Conservation (phyloP, 352 stramenopile species). For the Phytopythium oedochilum region DNA sequence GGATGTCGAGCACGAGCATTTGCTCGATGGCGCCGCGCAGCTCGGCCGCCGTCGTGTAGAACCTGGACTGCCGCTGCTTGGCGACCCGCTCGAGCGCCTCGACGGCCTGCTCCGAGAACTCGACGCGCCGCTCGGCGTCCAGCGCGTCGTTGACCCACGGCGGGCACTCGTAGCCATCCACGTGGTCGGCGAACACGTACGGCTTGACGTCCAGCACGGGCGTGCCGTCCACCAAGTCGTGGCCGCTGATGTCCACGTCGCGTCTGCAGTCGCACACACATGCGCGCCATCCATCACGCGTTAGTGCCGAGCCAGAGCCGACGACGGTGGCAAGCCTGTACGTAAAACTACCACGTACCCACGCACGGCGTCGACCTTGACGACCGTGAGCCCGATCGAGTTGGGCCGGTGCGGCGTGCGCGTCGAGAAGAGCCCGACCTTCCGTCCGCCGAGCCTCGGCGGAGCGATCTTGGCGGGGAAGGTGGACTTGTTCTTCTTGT, state of each 20-base stretch:
- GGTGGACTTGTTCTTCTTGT: constrained; percentile 62
- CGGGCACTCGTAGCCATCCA: constrained; percentile 49
- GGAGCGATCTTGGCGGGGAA: constrained; percentile 81
- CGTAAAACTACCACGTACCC: no score
- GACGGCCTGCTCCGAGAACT: constrained; percentile 43
- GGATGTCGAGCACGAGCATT: constrained; percentile 82
- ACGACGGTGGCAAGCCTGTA: no score
- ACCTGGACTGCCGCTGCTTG: constrained; percentile 37
- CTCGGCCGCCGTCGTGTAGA: constrained; percentile 57
- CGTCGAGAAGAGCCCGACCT: constrained; percentile 95
- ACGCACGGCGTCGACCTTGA: constrained; percentile 87
- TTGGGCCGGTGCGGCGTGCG: constrained; percentile 96
- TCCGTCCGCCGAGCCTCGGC: constrained; percentile 64
- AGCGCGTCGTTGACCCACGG: constrained; percentile 47
- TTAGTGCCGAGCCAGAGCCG: neutral
- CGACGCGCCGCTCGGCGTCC: constrained; percentile 37
- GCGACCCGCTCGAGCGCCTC: constrained; percentile 38
- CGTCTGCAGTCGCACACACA: constrained; percentile 24
- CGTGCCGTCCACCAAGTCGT: constrained; percentile 96
- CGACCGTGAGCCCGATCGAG: constrained; percentile 90
- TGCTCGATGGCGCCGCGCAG: constrained; percentile 63
- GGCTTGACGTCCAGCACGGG: constrained; percentile 98
- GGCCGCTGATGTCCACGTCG: constrained; percentile 88
- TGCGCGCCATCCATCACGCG: no score
- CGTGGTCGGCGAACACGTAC: constrained; percentile 90